These are phyloP conservation scores for Mycena maculata DNA, from an alignment of 768 basidiomycete species.

Conservation along the genomic window DNA sequence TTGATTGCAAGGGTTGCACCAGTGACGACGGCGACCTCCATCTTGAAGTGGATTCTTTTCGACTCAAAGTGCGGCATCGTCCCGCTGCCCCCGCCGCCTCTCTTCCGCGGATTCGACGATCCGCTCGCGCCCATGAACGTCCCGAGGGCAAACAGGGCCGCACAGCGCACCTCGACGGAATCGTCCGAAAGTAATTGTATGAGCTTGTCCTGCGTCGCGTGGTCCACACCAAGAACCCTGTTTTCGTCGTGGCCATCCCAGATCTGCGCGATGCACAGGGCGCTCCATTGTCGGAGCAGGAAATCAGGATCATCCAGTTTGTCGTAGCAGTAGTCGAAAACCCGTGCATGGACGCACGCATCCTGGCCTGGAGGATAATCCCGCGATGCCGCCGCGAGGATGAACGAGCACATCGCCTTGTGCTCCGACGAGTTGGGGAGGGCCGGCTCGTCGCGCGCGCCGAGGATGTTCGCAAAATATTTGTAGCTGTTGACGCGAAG, in stretches of 20 bases:
- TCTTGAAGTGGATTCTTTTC: slow-evolving; percentile 82
- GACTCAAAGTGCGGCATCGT: slow-evolving; percentile 76
- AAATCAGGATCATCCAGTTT: slow-evolving; percentile 92
- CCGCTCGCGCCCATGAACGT: slow-evolving; percentile 94
- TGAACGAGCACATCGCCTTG: slow-evolving; percentile 98
- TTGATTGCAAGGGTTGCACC: slow-evolving; percentile 89
- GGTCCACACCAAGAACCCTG: slow-evolving; percentile 84
- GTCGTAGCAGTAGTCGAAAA: slow-evolving; percentile 89
- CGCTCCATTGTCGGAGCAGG: slow-evolving; percentile 92
- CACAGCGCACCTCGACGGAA: slow-evolving; percentile 92
- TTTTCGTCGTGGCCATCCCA: slow-evolving; percentile 96
- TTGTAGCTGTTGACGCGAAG: too few relatives aligned
- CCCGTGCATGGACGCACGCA: slow-evolving; percentile 82
- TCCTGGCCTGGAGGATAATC: slow-evolving; percentile 89
- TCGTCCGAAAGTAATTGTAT: slow-evolving; percentile 85
- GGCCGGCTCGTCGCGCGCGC: slow-evolving; percentile 69
- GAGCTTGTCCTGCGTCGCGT: slow-evolving; percentile 84
- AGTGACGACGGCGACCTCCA: slow-evolving; percentile 94
- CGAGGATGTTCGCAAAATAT: slow-evolving; percentile 86
- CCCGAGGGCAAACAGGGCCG: slow-evolving; percentile 90
- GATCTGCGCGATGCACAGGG: slow-evolving; percentile 92
- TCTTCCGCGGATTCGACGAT: slow-evolving; percentile 70
- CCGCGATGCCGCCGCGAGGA: slow-evolving; percentile 89
- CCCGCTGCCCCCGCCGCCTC: slow-evolving; percentile 88
- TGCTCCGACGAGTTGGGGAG: slow-evolving; percentile 97